These are phyloP conservation scores for Tricholoma furcatifolium DNA, from an alignment of 768 basidiomycete genomes.

Conservation along the genomic window DNA sequence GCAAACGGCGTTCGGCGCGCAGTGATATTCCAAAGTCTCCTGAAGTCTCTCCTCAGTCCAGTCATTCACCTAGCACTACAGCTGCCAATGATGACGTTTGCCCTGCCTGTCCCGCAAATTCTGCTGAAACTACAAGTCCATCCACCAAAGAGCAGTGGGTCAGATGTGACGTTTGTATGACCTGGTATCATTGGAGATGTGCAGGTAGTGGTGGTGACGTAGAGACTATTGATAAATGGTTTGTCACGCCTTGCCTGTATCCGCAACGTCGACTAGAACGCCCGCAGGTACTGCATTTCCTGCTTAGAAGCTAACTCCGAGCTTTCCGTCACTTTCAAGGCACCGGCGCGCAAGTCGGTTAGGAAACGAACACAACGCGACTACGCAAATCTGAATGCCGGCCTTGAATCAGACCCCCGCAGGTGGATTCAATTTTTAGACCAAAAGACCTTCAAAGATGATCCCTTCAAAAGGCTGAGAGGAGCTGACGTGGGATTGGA, in stretches of 20 bases:
- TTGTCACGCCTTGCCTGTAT: constrained; percentile 20
- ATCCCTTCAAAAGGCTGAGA: constrained; percentile 65
- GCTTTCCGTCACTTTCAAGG: constrained; percentile 70
- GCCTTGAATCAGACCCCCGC: constrained; percentile 58
- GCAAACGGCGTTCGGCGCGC: constrained; percentile 42
- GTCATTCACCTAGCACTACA: constrained; percentile 27
- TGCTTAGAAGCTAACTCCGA: constrained; percentile 61
- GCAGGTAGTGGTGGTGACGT: constrained; percentile 65
- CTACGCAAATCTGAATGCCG: constrained; percentile 75
- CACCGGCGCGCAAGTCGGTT: constrained; percentile 77
- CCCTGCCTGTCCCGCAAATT: constrained; percentile 49
- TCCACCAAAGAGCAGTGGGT: constrained; percentile 76
- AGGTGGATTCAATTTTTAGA: constrained; percentile 73
- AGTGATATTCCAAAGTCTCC: constrained; percentile 33
- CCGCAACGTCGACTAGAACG: constrained; percentile 10
- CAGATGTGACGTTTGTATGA: constrained; percentile 76
- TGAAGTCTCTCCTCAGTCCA: constrained; percentile 28
- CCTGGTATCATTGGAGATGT: constrained; percentile 85
- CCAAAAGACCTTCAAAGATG: constrained; percentile 58
- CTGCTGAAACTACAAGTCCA: constrained; percentile 27
- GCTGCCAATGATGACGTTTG: constrained; percentile 33
- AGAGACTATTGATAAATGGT: constrained; percentile 79
- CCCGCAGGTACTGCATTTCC: constrained; percentile 63
- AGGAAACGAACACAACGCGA: constrained; percentile 74
- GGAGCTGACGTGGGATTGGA: constrained; percentile 65